Conservation (phyloP, 1,139 yeast species). For the Candida sp. region DNA sequence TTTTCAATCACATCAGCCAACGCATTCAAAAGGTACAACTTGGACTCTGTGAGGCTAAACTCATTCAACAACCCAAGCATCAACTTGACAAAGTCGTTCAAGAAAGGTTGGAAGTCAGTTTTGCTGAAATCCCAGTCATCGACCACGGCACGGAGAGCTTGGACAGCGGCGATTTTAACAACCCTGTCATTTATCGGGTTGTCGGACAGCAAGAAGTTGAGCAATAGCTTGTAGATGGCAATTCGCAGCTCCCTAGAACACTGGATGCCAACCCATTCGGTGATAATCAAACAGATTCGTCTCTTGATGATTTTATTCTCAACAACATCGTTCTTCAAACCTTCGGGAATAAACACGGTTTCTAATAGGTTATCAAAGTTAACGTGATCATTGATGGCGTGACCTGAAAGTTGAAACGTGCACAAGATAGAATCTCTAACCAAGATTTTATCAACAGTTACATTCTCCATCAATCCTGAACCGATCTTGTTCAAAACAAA, state of each 20-base stretch:
- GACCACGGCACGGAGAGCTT: constrained; percentile 66
- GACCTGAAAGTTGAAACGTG: constrained; percentile 79
- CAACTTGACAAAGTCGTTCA: constrained; percentile 55
- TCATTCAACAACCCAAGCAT: constrained; percentile 48
- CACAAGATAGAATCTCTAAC: constrained; percentile 82
- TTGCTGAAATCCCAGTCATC: constrained; percentile 91
- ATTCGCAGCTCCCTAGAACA: constrained; percentile 62
- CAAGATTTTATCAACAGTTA: constrained; percentile 54
- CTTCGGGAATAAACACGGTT: constrained; percentile 72
- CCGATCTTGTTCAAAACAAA: constrained; percentile 70
- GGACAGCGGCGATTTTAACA: constrained; percentile 77
- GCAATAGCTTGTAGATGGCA: constrained; percentile 62
- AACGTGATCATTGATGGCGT: constrained; percentile 64
- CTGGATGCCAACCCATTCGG: constrained; percentile 80
- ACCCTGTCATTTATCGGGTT: constrained; percentile 65
- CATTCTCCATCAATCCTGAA: constrained; percentile 41
- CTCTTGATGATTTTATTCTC: constrained; percentile 73
- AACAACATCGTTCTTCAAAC: constrained; percentile 42
- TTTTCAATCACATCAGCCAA: constrained; percentile 68
- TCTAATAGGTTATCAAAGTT: constrained; percentile 65
- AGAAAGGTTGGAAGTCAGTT: constrained; percentile 65
- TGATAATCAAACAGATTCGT: constrained; percentile 73
- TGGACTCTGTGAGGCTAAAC: constrained; percentile 71
- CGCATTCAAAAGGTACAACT: constrained; percentile 69
- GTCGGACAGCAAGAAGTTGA: constrained; percentile 44